Base-by-base conservation (phyloP, 2,329 filamentous ascomycete genomes). In the Corinectria fuckeliana region DNA sequence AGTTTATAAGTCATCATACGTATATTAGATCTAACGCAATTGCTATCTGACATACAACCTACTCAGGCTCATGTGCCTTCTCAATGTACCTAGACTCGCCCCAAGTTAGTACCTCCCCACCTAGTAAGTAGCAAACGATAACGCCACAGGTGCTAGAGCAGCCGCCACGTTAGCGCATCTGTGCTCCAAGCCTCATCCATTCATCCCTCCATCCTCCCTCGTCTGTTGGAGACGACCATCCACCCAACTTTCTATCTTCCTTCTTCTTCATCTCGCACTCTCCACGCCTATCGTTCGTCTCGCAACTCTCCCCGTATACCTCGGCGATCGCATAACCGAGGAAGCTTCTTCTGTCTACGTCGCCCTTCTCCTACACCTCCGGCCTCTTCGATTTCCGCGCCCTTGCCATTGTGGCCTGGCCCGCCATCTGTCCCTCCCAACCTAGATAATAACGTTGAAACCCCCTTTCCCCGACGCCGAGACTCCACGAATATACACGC, bases 91-190 rank as follows among this genome's bases (percentile, higher is more conserved):
- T n/a, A n/a, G n/a, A n/a, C n/a, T n/a, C n/a, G n/a, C 18, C 18
- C n/a, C 32, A 9, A 16, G 5, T 14, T 14, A 5, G 7, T n/a
- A 10, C n/a, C 18, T 36, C 6, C 4, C 16, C 8, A 36, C 32
- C 38, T 23, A 28, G 42, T 16, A 28, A n/a, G 18, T 67, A 69
- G 64, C 60, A 53, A 53, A 20, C 57, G 47, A 50, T 18, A 58
- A 62, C 60, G 59, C 68, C 58, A 66, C 63, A 69, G 50, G 60
- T 61, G 60, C 65, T 66, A 67, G 56, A 65, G 39, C 56, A 67
- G 59, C 65, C 62, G 58, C 64, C 61, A 66, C 65, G 55, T 65
- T 70, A 68, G 66, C 63, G 56, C 53, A 50, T 41, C 59, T 10
- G 41, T 45, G 25, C 25, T 39, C 53, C 38, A 30, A 44, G 18